Evolutionary conservation across 306 rosid genomes (phyloP), one percentile per base, ranked within the genome.

Genomic region (Quercus cerris): DNA sequence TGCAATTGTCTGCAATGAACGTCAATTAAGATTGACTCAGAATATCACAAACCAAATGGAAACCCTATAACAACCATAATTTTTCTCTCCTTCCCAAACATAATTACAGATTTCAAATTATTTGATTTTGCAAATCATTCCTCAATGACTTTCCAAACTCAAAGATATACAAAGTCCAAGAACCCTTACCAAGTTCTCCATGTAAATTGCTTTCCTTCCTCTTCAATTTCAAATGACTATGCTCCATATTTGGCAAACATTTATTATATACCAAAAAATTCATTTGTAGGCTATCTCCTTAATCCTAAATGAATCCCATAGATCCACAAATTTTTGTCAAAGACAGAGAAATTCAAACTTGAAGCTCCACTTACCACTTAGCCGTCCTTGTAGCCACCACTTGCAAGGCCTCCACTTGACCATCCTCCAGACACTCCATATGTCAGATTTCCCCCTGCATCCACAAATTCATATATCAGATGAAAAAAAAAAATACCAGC

Each of bases 341-440:
- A 9, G 56, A 38, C 7, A 64, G 63, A 35, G 3, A 25, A 25
- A 56, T 81, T 18, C 30, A 62, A 18, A 72, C 70, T 38, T 18
- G 22, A 70, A 80, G 66, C 63, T 44, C 56, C 49, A 73, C 13
- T 70, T 85, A 95, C 98, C 96, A 56, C 80, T 71, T 83, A 79
- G 85, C 75, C 84, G 88, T 25, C 87, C 93, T 85, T 88, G 91
- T 13, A 85, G 86, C 99, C 98, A 95, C 99, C 97, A 93, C 56
- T 86, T 80, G 93, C 98, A 95, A 83, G 96, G 94, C 41, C 89
- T 91, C 99, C 99, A 95, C 64, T 91, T 93, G 55, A 85, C 82
- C 70, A 81, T 79, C 85, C 97, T 91, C 82, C 83, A 77, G 23
- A 95, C 91, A 84, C 88, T 89, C 98, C 99, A 95, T 86, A 95